Base-by-base conservation (phyloP, 176 grass and related monocot genomes). In the Carex cristatella region DNA sequence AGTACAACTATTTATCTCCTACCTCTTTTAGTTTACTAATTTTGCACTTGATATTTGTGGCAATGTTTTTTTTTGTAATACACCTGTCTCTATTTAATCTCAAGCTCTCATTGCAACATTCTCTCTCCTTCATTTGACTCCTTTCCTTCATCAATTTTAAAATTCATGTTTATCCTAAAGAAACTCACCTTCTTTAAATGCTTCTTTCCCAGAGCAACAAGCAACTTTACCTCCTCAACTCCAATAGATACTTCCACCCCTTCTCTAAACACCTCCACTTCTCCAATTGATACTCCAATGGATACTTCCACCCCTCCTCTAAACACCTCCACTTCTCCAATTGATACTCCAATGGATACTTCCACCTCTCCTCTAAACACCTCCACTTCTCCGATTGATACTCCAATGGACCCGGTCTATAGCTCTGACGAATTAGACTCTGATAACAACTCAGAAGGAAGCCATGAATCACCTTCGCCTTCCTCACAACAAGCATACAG, bases 331-430 rank as follows among this genome's bases (percentile, higher is more conserved):
- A 56, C 64, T 14, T 68, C 46, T 54, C 23, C 38, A 40, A 5
- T 40, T 40, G 38, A 40, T 40, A 40, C 74, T 57, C 12, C 51
- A 49, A 65, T 65, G 40, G 63, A 66, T 65, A 82, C 19, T 28
- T 44, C 80, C 61, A 63, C 9, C 19, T 12, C 61, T 49, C 61
- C 35, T 67, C 38, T 65, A 33, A 49, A 82, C 9, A 35, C 61
- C 62, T 64, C 38, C 38, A 40, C 38, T 40, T 40, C 38, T 40
- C 23, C 28, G 15, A 32, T 67, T 28, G 65, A 54, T 67, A 32
- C 63, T 53, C 8, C 42, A 13, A 83, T 83, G 63, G 81, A 83
- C 44, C 63, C 63, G 18, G 61, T 83, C 81, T 67, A 65, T 61
- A 66, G 46, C 62, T 83, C 81, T 5, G 81, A 83, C 2, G 61